These are phyloP conservation scores for Chara braunii DNA, from an alignment of 139 green algal genomes.

Conservation along the genomic window DNA sequence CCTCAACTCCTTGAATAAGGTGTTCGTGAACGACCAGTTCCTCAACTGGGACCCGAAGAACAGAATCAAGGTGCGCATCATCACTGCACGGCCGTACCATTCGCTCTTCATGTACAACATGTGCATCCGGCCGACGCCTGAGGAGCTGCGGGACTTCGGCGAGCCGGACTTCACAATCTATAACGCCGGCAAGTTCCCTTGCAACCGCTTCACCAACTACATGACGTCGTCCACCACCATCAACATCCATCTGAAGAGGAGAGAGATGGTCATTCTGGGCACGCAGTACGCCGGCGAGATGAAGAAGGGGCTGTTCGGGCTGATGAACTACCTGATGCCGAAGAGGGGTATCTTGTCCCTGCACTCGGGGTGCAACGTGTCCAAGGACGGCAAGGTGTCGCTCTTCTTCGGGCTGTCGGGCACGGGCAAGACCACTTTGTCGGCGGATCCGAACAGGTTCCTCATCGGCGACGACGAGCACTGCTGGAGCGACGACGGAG, in stretches of 20 bases:
- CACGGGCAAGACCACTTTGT: conserved; percentile 57
- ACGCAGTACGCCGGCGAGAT: conserved; percentile 84
- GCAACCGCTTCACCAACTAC: conserved; percentile 73
- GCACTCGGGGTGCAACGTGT: conserved; percentile 72
- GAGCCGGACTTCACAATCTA: conserved; percentile 91
- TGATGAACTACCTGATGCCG: conserved; percentile 91
- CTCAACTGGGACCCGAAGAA: conserved; percentile 32
- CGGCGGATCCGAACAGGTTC: conserved; percentile 59
- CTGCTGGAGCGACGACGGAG: conserved; percentile 76
- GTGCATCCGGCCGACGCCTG: conserved; percentile 61
- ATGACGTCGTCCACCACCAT: conserved; percentile 84
- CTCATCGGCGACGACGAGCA: conserved; percentile 92
- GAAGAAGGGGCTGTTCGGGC: conserved; percentile 80
- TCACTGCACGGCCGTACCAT: conserved; percentile 84
- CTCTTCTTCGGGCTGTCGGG: conserved; percentile 45
- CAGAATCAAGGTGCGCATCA: conserved; percentile 40
- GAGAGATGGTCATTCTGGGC: conserved; percentile 63
- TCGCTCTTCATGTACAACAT: conserved; percentile 97
- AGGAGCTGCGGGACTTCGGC: conserved; percentile 66
- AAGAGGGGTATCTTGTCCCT: conserved; percentile 67
- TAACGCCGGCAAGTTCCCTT: conserved; percentile 81
- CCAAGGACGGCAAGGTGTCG: conserved; percentile 46
- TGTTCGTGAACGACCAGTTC: conserved; percentile 35
- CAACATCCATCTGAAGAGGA: conserved; percentile 66
- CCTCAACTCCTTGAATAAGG: conserved; percentile 34